Base-by-base conservation (phyloP, 768 basidiomycete genomes). In the Strobilomyces echinocephalus region DNA sequence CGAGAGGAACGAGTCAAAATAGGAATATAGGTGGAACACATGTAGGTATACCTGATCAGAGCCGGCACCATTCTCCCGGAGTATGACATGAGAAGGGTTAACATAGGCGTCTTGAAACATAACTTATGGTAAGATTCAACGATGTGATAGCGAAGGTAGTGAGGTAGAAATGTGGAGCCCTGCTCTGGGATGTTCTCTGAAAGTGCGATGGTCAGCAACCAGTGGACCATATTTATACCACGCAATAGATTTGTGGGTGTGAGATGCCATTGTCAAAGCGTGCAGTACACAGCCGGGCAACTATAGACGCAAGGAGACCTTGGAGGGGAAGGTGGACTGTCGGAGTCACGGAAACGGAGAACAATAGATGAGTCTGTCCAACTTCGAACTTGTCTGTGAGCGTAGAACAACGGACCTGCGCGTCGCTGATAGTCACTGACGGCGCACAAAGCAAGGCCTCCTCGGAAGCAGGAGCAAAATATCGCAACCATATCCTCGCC, bases 221-320 rank as follows among this genome's bases (percentile, higher is more conserved):
- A 36, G 30, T 20, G n/a, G 16, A 6, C n/a, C n/a, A 12, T 1
- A 58, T 58, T 54, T 61, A 61, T 62, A 61, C 21, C 30, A 3
- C 18, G 20, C 30, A 28, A 4, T 33, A n/a, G 3, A n/a, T 4
- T 7, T 38, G 47, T 53, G 33, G 24, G 24, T 35, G 49, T 20
- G 16, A n/a, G 12, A 38, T 6, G 35, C 26, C 42, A 47, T 60
- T 49, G 59, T 44, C 55, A 60, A 63, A 62, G 57, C 60, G 40
- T 36, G 11, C 24, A 36, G 4, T 43, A 79, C 24, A 24, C 2
- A 24, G 24, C 24, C 2, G 24, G 2, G 24, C 2, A 4, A 24
- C 24, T 24, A 24, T 24, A 24, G 24, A 24, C 24, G 24, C 24
- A 24, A 24, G 4, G 24, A 24, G 24, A 24, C 24, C 24, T 24